phyloP scores from a whole-genome alignment of 805 yeast species.

The Myxozyma mucilagina region DNA sequence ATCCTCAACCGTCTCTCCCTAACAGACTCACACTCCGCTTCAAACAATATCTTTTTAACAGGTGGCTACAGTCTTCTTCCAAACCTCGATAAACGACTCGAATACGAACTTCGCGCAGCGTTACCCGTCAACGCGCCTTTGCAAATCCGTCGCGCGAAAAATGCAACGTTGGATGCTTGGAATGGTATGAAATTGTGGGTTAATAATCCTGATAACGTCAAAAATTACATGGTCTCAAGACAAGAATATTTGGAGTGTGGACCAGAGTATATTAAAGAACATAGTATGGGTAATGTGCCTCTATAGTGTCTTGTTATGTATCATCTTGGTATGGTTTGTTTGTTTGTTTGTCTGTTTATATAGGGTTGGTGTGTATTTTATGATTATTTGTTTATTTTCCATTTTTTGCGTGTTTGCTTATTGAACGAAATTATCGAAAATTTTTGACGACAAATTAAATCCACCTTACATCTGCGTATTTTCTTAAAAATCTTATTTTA shows the following conservation, averaged over 20 bases:
- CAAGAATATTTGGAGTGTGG: conserved; percentile 87
- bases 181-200: conserved; percentile 89
- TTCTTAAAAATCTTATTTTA: no score
- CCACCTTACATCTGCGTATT: no score
- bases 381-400: no score
- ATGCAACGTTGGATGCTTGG: conserved; percentile 86
- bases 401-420: no score
- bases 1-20: conserved; percentile 62
- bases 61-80: conserved; percentile 78
- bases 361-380: no score
- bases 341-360: no score
- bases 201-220: conserved; percentile 45
- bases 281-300: conserved; percentile 64
- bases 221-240: conserved; percentile 52
- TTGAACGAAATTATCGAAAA: no score
- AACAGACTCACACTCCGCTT: conserved; percentile 52
- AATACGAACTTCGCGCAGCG: conserved; percentile 64
- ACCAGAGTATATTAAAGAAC: conserved; percentile 83
- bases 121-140: conserved; percentile 69
- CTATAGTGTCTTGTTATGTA: not conserved
- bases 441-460: no score
- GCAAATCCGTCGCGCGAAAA: conserved; percentile 59
- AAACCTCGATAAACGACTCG: conserved; percentile 67
- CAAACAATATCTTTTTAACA: conserved; percentile 66
- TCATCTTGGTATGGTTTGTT: no score